These are phyloP conservation scores for Penicillium cataractarum DNA, from an alignment of 495 filamentous ascomycete genomes.

Conservation along the genomic window DNA sequence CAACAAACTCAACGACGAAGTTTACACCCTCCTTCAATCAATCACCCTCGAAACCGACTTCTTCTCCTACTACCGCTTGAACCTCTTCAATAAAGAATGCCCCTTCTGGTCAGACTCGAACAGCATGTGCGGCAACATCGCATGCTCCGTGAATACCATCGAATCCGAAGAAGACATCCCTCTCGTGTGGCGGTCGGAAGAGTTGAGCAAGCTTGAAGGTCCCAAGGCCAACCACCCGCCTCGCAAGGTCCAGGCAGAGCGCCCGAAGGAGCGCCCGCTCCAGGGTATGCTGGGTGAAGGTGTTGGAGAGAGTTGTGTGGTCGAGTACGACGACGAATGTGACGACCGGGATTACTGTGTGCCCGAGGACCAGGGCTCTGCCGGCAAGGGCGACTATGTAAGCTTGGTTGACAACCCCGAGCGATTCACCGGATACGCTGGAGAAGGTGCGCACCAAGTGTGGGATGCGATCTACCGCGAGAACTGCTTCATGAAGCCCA, in stretches of 20 bases:
- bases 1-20: slow-evolving; percentile 75
- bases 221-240: slow-evolving; percentile 88
- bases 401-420: slow-evolving; percentile 92
- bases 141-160: slow-evolving; percentile 94
- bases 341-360: slow-evolving; percentile 97
- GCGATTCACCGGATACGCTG: slow-evolving; percentile 91
- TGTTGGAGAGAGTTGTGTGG: slow-evolving; percentile 92
- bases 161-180: slow-evolving; percentile 96
- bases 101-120: slow-evolving; percentile 94
- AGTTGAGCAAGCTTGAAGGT: slow-evolving; percentile 90
- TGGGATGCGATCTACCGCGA: slow-evolving; percentile 98
- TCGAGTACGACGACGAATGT: slow-evolving; percentile 97
- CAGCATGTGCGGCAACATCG: slow-evolving; percentile 96
- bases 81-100: slow-evolving; percentile 93
- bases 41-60: slow-evolving; percentile 90
- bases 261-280: slow-evolving; percentile 70
- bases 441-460: slow-evolving; percentile 78
- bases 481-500: slow-evolving; percentile 86
- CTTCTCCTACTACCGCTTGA: slow-evolving; percentile 95
- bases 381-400: slow-evolving; percentile 92
- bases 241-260: slow-evolving; percentile 67
- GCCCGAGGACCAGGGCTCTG: slow-evolving; percentile 88
- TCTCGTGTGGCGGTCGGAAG: slow-evolving; percentile 84
- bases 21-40: slow-evolving; percentile 78
- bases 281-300: slow-evolving; percentile 81